Base-by-base conservation (phyloP, 2,329 filamentous ascomycete genomes). In the Ophiocordyceps unilateralis region DNA sequence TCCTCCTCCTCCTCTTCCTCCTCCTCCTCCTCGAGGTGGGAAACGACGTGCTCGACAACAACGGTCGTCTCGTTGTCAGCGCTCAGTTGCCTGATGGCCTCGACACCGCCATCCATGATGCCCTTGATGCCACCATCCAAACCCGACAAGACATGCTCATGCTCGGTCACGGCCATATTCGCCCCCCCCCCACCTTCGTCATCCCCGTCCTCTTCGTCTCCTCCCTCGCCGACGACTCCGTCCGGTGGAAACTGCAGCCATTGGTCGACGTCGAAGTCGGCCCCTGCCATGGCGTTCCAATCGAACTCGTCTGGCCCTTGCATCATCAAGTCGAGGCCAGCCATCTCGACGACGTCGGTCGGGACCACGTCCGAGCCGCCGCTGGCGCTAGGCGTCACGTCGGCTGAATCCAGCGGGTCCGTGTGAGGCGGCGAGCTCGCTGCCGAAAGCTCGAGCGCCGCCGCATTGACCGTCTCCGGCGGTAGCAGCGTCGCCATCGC, bases 221-320 rank as follows among this genome's bases (percentile, higher is more conserved):
- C 3, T 52, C 51, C 22, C 28, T 48, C 36, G 22, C 43, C 47
- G 17, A 12, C 19, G 8, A 15, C 61, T 7, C 64, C 67, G 41
- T 74, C 71, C 2, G 64, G 63, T 6, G 70, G 71, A 47, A 74
- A 76, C 46, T 76, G 68, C 20, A 76, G 60, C 69, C 70, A 76
- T 50, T 75, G 70, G 45, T 74, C 70, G 43, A 75, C 70, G 44
- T 76, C 71, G 45, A 75, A 67, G 46, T 72, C 70, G 9, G 68
- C 66, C 6, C 65, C 68, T 15, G 68, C 60, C 4, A 72, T 59
- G 19, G 66, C 65, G 48, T 69, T 68, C 70, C 70, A 74, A 48
- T 74, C 70, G 44, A 74, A 70, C 42, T 68, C 67, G 39, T 67
- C 66, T 41, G 66, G 63, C 24, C 61, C 62, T 43, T 64, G 59